phyloP scores from a whole-genome alignment of 2,329 filamentous ascomycete genomes.

The Clathrospora elynae region DNA sequence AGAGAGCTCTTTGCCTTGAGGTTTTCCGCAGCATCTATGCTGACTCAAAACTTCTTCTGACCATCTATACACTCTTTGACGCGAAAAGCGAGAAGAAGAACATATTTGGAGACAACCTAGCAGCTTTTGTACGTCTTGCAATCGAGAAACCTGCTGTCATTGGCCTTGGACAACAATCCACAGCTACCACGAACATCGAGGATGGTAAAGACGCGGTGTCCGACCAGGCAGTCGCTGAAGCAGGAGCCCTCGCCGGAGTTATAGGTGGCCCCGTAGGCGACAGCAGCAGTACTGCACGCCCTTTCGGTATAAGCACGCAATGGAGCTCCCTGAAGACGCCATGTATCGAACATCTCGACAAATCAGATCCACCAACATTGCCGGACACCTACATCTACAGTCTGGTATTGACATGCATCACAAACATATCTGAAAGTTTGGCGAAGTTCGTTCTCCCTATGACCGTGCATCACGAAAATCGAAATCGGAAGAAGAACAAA shows the following conservation, averaged over 20 bases:
- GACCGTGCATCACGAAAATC: conserved; percentile 77
- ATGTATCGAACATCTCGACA: conserved; percentile 94
- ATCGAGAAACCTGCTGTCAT: conserved; percentile 90
- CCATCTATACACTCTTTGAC: conserved; percentile 83
- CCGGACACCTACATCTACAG: conserved; percentile 96
- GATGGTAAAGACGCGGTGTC: conserved; percentile 63
- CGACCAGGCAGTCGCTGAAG: conserved; percentile 88
- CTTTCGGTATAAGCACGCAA: conserved; percentile 81
- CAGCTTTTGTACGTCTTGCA: conserved; percentile 87
- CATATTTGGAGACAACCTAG: conserved; percentile 80
- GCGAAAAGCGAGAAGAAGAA: conserved; percentile 71
- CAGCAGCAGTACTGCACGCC: conserved; percentile 63
- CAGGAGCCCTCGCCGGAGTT: conserved; percentile 83
- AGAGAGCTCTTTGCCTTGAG: conserved; percentile 87
- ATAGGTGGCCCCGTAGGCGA: conserved; percentile 72
- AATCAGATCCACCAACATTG: conserved; percentile 77
- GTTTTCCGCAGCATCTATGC: conserved; percentile 84
- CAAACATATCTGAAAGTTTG: conserved; percentile 85
- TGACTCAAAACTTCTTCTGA: conserved; percentile 76
- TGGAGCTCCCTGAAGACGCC: conserved; percentile 89
- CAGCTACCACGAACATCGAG: conserved; percentile 70
- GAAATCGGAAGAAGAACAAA: conserved; percentile 50
- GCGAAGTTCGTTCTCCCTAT: conserved; percentile 92
- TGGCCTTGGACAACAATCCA: conserved; percentile 86
- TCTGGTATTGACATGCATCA: conserved; percentile 85